Base-by-base conservation (phyloP, 1,139 yeast genomes). In the Zygosaccharomyces sapae region DNA sequence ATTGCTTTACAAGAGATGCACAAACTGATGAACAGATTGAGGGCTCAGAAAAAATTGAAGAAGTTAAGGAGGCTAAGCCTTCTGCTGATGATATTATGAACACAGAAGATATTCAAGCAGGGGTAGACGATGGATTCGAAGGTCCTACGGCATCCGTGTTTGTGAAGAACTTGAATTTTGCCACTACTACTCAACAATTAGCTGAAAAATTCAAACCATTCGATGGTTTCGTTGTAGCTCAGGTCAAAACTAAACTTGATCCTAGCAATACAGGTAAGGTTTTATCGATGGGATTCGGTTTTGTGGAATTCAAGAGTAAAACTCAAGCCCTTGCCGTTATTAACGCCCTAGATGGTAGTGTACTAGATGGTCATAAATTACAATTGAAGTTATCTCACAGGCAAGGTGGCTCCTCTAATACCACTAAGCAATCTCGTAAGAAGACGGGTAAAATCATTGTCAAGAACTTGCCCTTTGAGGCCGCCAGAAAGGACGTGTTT, bases 381-480 rank as follows among this genome's bases (percentile, higher is more conserved):
- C 95, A 88, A 68, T 74, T 92, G 71, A 92, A 92, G 70, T 67
- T 92, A 40, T 89, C 97, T 1, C 88, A 85, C 55, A 82, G 97
- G 50, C 71, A 70, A 51, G 76, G 82, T 24, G 72, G 73, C 7
- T 53, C 62, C n/a, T 50, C 58, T 2, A 43, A 58, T 40, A 44
- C 48, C 24, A 38, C 58, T 16, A 38, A 52, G 44, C 31, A 48
- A 46, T 43, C 53, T 55, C 56, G 61, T 55, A 70, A 67, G 56
- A 80, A 72, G 61, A 75, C 78, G 46, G 80, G 76, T 57, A 92
- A 92, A 70, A 83, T 92, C 58, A 84, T 92, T 67, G 89, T 92
- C 69, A 92, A 92, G 81, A 92, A 92, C 70, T 79, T 92, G 67
- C 98, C 99, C 53, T 92, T 92, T 69, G 98, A 92, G 70, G 94